Conservation (phyloP, 2,329 filamentous ascomycete genomes). For the Graphilbum fragrans region DNA sequence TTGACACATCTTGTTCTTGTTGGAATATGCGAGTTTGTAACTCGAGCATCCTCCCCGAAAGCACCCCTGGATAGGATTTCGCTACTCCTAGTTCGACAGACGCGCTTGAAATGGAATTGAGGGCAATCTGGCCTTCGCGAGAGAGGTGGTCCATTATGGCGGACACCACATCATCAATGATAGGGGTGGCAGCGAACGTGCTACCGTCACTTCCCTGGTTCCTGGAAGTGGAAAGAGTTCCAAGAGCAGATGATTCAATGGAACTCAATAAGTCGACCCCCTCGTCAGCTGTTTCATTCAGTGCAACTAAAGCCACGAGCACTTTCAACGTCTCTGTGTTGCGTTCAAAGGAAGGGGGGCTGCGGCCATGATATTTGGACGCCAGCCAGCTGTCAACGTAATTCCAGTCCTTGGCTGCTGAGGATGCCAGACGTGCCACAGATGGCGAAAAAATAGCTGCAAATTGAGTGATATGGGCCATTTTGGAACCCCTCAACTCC, state of each 20-base stretch:
- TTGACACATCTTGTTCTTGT: constrained; percentile 40
- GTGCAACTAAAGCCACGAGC: constrained; percentile 59
- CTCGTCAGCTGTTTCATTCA: constrained; percentile 70
- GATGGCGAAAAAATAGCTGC: constrained; percentile 56
- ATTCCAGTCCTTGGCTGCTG: constrained; percentile 81
- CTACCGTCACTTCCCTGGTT: neutral
- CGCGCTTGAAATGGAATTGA: constrained; percentile 45
- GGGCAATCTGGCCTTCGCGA: constrained; percentile 38
- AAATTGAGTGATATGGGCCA: constrained; percentile 25
- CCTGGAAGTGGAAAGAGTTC: constrained; percentile 26
- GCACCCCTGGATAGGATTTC: constrained; percentile 30
- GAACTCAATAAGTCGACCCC: constrained; percentile 45
- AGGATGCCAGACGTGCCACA: constrained; percentile 61
- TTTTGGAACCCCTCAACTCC: constrained; percentile 7
- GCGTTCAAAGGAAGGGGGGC: constrained; percentile 67
- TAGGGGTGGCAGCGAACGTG: constrained; percentile 5
- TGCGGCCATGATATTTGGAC: constrained; percentile 51
- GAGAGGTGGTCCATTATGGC: constrained; percentile 42
- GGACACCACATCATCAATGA: constrained; percentile 32
- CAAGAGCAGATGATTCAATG: constrained; percentile 47
- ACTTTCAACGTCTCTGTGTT: constrained; percentile 67
- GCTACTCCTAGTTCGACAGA: constrained; percentile 37
- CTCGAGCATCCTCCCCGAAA: constrained; percentile 41
- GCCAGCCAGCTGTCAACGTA: constrained; percentile 76
- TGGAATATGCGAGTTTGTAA: constrained; percentile 42